Conservation (phyloP, 192 early-diverging fungal genomes). For the Physocladia obscura region DNA sequence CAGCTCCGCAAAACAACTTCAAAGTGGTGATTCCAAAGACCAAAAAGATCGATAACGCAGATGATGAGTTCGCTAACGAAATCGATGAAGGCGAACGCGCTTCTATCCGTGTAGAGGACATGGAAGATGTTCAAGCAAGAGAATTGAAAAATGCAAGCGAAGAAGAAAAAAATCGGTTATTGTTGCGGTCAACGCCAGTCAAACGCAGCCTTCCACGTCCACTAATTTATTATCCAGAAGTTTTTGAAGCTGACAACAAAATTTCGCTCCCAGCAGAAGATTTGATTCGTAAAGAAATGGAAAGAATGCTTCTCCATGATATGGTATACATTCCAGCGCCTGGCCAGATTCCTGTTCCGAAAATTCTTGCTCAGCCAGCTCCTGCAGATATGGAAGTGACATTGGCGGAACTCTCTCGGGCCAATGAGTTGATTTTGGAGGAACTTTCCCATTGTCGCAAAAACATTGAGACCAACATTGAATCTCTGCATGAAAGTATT, state of each 20-base stretch:
- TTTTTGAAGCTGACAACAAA: conserved; percentile 28
- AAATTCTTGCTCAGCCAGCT: conserved; percentile 4
- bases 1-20: conserved; percentile 90
- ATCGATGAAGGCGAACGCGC: conserved; percentile 25
- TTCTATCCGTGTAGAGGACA: conserved; percentile 58
- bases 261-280: neutral
- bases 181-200: conserved; percentile 71
- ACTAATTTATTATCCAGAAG: conserved; percentile 29
- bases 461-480: neutral
- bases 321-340: conserved; percentile 68
- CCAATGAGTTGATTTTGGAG: conserved; percentile 53
- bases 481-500: neutral
- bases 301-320: conserved; percentile 69
- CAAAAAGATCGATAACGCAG: conserved; percentile 22
- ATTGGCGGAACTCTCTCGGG: conserved; percentile 59
- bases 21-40: conserved; percentile 82
- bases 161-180: conserved; percentile 53
- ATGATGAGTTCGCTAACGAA: conserved; percentile 48
- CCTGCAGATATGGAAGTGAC: conserved; percentile 44
- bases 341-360: conserved; percentile 52
- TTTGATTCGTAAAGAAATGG: conserved; percentile 73
- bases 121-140: conserved; percentile 64
- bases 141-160: conserved; percentile 48
- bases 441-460: conserved; percentile 40
- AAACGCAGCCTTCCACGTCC: conserved; percentile 80